Base-by-base conservation (phyloP, 768 basidiomycete genomes). In the Lactarius tabidus region DNA sequence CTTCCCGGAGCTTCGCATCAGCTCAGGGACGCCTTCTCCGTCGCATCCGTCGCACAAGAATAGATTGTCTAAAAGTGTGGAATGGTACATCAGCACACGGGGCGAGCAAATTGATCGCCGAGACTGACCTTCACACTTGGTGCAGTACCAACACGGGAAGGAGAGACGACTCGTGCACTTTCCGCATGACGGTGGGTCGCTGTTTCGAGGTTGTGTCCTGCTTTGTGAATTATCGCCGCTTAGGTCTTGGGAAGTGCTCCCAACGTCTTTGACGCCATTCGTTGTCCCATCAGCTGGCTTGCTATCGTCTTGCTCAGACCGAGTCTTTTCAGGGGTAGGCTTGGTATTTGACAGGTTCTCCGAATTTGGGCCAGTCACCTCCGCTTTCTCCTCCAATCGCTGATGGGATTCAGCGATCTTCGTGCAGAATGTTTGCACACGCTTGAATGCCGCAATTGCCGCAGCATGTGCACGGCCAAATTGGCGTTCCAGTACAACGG, bases 81-180 rank as follows among this genome's bases (percentile, higher is more conserved):
- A 18, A 56, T 15, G n/a, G 20, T 1, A 3, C 20, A 33, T 59
- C 23, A 43, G 18, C 20, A 53, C 26, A 59, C 4, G 38, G 14
- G 12, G 14, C 14, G 53, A 52, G 14, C 1, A n/a, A 18, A 18
- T 4, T 28, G 12, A 29, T 23, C 14, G 7, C 23, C 18, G 38
- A 15, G 43, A 52, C 65, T 57, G 36, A 60, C 70, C 71, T n/a
- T 39, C 59, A 43, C 76, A 77, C 31, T 70, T 64, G 7, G 72
- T 69, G 61, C 74, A 76, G 36, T 70, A 76, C 75, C 76, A 76
- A 60, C 72, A 76, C 4, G 76, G 74, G 54, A 69, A 64, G 2
- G 66, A 53, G 26, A 73, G 60, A 3, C 23, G 54, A 14, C 68
- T 60, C 1, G 58, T 57, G 66, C 76, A 75, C 1, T 63, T 63